A percentile compares a stretch with the other conserved stretches of the same genome.
phyloP scores from a whole-genome alignment of 768 basidiomycete genomes.

The Boletus vermiculosoides region DNA sequence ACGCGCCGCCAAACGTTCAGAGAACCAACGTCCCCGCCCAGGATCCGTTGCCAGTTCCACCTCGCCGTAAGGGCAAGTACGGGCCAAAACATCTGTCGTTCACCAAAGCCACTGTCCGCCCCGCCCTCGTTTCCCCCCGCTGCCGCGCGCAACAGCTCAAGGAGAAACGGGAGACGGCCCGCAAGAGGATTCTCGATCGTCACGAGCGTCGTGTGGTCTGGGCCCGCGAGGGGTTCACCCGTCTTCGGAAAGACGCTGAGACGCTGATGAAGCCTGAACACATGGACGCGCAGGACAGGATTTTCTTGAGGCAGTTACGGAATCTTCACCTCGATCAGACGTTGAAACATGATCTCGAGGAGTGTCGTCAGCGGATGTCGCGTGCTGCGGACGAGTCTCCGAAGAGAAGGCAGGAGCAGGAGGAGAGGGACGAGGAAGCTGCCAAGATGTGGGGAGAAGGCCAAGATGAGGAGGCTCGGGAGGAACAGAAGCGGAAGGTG shows the following conservation, averaged over 20 bases:
- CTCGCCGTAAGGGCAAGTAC: conserved; percentile 11
- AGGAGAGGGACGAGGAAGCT: conserved; percentile 21
- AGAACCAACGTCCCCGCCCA: background rate
- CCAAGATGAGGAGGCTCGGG: conserved; percentile 12
- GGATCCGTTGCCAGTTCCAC: background rate
- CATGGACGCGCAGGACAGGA: conserved; percentile 21
- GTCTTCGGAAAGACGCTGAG: conserved; percentile 16
- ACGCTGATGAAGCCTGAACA: conserved; percentile 13
- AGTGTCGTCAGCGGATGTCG: conserved; percentile 20
- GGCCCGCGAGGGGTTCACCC: background rate
- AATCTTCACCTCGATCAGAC: conserved; percentile 16
- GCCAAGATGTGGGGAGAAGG: conserved; percentile 15
- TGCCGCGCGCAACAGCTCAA: conserved; percentile 1
- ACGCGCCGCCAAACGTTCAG: background rate
- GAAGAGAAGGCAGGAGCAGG: conserved; percentile 16
- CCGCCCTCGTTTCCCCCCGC: background rate
- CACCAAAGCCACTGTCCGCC: background rate
- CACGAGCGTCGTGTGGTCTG: conserved; percentile 3
- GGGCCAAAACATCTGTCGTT: conserved; percentile 21
- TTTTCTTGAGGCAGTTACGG: conserved; percentile 27
- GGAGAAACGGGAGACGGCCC: conserved; percentile 11
- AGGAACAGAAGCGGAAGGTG: conserved; percentile 18
- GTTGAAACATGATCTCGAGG: conserved; percentile 14
- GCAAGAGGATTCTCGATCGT: background rate
- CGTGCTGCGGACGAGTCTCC: conserved; percentile 21